These are phyloP conservation scores for Aureobasidium namibiae DNA, from an alignment of 2,329 filamentous ascomycete species.

Conservation along the genomic window DNA sequence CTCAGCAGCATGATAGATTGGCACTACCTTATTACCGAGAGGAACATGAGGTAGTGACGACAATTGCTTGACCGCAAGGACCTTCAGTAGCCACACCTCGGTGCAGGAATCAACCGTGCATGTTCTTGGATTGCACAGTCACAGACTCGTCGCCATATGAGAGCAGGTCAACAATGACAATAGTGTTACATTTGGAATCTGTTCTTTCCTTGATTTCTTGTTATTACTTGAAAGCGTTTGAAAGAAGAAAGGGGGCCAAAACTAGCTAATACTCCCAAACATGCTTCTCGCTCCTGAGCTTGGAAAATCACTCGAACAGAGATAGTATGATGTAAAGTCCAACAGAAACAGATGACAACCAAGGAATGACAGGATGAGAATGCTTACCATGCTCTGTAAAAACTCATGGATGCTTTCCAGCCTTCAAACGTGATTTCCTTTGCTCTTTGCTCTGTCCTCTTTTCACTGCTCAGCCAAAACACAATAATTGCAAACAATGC, in stretches of 20 bases:
- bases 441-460: background rate
- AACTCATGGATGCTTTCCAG: background rate
- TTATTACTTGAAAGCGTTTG: background rate
- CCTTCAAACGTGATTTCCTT: background rate
- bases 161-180: too few relatives aligned
- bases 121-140: too few relatives aligned
- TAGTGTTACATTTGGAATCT: background rate
- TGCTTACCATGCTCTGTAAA: background rate
- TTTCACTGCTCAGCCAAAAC: background rate
- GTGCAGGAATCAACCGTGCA: too few relatives aligned
- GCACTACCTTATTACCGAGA: too few relatives aligned
- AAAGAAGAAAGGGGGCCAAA: background rate
- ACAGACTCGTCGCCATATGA: too few relatives aligned
- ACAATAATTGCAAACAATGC: slow-evolving; percentile 4
- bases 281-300: background rate
- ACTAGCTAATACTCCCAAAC: background rate
- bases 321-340: background rate
- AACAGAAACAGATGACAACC: background rate
- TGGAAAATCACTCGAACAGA: background rate
- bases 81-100: too few relatives aligned
- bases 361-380: background rate
- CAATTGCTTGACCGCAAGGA: too few relatives aligned
- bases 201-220: background rate
- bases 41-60: too few relatives aligned
- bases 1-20: too few relatives aligned